A percentile compares a stretch with the other conserved stretches of the same genome.
phyloP scores from a whole-genome alignment of 306 rosid species.

The Lupinus albus region DNA sequence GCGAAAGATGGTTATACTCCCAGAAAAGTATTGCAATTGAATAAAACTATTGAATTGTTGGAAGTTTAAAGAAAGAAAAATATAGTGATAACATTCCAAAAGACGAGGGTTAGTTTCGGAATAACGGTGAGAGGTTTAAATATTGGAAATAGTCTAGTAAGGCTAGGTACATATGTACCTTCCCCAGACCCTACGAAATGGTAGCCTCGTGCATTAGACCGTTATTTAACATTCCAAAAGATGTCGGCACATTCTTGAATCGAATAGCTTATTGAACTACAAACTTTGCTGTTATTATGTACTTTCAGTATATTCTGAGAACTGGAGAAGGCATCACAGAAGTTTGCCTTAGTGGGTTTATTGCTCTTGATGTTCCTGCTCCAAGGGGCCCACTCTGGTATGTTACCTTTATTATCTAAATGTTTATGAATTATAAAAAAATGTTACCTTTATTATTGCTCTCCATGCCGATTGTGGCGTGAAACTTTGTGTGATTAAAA shows the following conservation, averaged over 20 bases:
- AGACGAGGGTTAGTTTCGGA: too few species aligned
- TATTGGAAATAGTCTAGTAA: too few species aligned
- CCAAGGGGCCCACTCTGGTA: slow-evolving; percentile 88
- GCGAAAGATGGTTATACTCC: neutral
- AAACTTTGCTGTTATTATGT: slow-evolving; percentile 25
- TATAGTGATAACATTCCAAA: neutral
- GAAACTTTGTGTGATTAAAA: too few species aligned
- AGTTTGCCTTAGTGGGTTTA: slow-evolving; percentile 76
- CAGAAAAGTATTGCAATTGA: neutral
- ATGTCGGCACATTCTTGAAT: slow-evolving; percentile 10
- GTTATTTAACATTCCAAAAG: neutral
- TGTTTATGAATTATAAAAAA: neutral
- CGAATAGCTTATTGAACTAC: slow-evolving; percentile 22
- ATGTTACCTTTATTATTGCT: too few species aligned
- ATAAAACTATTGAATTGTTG: neutral
- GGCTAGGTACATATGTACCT: too few species aligned
- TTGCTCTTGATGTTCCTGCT: slow-evolving; percentile 71
- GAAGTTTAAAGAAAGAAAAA: slow-evolving; percentile 1
- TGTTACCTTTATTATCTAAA: neutral
- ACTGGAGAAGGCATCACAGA: slow-evolving; percentile 62
- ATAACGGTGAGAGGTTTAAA: too few species aligned
- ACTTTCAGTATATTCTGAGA: slow-evolving; percentile 68
- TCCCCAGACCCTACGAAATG: too few species aligned
- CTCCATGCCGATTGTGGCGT: too few species aligned
- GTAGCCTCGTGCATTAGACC: too few species aligned